phyloP scores from a whole-genome alignment of 1,139 yeast species.

The Debaryomyces subglobosus region DNA sequence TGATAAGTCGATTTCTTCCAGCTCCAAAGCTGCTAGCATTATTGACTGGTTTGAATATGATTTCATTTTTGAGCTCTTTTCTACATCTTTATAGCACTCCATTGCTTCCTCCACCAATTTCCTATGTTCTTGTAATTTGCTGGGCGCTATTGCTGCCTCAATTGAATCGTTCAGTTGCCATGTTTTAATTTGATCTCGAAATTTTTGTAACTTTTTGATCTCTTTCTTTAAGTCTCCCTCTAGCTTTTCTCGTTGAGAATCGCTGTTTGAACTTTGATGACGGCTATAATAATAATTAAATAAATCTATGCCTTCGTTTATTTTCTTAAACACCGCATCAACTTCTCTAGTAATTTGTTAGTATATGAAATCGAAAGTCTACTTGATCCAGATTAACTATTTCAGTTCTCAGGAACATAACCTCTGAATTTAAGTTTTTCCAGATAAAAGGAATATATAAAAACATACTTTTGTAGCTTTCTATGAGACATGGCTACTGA shows the following conservation, averaged over 20 bases:
- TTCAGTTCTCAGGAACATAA: not conserved
- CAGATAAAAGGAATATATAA: not conserved
- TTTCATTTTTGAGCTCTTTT: constrained; percentile 48
- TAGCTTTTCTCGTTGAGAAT: constrained; percentile 91
- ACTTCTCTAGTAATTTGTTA: constrained; percentile 57
- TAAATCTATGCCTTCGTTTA: constrained; percentile 87
- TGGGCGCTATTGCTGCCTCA: constrained; percentile 45
- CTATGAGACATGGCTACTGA: constrained; percentile 38
- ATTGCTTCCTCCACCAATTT: constrained; percentile 50
- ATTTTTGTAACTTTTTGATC: constrained; percentile 91
- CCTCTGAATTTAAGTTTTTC: not conserved
- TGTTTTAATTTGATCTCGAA: constrained; percentile 92
- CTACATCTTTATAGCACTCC: constrained; percentile 53
- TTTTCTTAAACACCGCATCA: constrained; percentile 93
- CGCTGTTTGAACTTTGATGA: constrained; percentile 58
- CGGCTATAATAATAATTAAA: constrained; percentile 58
- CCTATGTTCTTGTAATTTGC: constrained; percentile 45
- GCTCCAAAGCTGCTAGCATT: constrained; percentile 47
- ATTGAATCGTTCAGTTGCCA: constrained; percentile 64
- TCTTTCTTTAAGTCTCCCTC: constrained; percentile 94
- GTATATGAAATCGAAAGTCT: constrained; percentile 13
- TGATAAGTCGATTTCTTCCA: constrained; percentile 30
- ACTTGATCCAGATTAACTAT: not conserved
- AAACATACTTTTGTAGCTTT: constrained; percentile 51
- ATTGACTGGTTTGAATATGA: constrained; percentile 52